Evolutionary conservation across 345 rosid species (phyloP).

Genomic region (Dimocarpus longan): DNA sequence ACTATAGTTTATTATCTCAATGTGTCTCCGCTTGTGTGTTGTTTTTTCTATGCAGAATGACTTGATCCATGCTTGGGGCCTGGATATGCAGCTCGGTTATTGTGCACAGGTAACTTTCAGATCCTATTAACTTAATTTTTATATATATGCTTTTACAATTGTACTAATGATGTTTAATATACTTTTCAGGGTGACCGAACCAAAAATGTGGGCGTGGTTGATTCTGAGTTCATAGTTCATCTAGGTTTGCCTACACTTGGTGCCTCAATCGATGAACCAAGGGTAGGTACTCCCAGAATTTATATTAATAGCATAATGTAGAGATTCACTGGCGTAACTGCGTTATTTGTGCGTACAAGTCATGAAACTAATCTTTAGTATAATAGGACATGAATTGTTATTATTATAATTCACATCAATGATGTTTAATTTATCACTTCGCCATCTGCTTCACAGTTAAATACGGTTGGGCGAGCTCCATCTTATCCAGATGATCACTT

Average conservation of each 20-base stretch:
- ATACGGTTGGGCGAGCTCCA: constrained; percentile 12
- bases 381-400: not conserved
- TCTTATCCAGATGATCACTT: constrained; percentile 22
- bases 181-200: constrained; percentile 77
- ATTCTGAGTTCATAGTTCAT: constrained; percentile 85
- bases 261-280: constrained; percentile 26
- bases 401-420: not conserved
- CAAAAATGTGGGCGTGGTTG: constrained; percentile 89
- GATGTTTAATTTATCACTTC: not conserved
- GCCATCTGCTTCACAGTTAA: constrained; percentile 25
- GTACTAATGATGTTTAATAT: constrained; percentile 8
- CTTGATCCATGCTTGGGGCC: constrained; percentile 95
- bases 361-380: not conserved
- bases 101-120: constrained; percentile 73
- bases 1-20: not conserved
- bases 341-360: not conserved
- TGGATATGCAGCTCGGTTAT: constrained; percentile 84
- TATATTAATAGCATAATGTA: not conserved
- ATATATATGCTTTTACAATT: not conserved
- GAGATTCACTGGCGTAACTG: not conserved
- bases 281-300: constrained; percentile 39
- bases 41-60: constrained; percentile 55
- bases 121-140: not conserved
- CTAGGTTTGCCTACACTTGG: constrained; percentile 86
- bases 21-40: not conserved